A percentile compares a stretch with the other conserved stretches of the same genome.
Conservation (phyloP, 345 rosid genomes). For the Linum lewisii region DNA sequence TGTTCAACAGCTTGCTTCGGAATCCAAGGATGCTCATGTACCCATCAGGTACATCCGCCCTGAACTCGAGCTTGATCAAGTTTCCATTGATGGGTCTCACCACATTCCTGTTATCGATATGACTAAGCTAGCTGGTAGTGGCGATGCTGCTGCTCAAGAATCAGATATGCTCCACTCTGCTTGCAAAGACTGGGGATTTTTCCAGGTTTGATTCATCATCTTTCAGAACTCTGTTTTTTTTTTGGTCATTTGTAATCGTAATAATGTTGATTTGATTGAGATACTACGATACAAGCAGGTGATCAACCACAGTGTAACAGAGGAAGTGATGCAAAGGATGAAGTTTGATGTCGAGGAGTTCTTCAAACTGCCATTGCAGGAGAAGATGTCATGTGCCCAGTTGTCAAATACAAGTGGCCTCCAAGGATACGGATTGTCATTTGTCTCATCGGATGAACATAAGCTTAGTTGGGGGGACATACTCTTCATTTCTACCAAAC, state of each 20-base stretch:
- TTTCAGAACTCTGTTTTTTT: too few species aligned
- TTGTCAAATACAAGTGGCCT: conserved; percentile 22
- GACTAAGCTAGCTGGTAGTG: conserved; percentile 20
- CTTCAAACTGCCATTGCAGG: too few species aligned
- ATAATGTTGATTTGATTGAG: too few species aligned
- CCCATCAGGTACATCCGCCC: conserved; percentile 23
- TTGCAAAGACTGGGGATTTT: conserved; percentile 53
- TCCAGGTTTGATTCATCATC: conserved; percentile 29
- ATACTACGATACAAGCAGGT: conserved; percentile 16
- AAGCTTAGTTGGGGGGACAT: conserved; percentile 49
- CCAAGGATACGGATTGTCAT: conserved; percentile 47
- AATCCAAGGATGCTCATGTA: background rate
- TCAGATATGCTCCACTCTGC: conserved; percentile 35
- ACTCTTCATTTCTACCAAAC: conserved; percentile 29
- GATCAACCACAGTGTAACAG: conserved; percentile 36
- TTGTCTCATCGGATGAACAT: conserved; percentile 32
- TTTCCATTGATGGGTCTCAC: conserved; percentile 14
- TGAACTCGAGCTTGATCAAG: conserved; percentile 12
- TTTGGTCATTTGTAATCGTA: too few species aligned
- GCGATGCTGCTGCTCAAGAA: conserved; percentile 16
- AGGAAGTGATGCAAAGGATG: too few species aligned
- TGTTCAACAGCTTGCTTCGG: background rate
- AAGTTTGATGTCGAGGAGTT: too few species aligned
- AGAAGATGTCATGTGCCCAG: conserved; percentile 30
- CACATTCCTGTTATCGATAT: conserved; percentile 34